A percentile compares a stretch with the other conserved stretches of the same genome.
Evolutionary conservation across 1,284 basidiomycete species (phyloP).

Genomic region (Schizophyllum amplum): DNA sequence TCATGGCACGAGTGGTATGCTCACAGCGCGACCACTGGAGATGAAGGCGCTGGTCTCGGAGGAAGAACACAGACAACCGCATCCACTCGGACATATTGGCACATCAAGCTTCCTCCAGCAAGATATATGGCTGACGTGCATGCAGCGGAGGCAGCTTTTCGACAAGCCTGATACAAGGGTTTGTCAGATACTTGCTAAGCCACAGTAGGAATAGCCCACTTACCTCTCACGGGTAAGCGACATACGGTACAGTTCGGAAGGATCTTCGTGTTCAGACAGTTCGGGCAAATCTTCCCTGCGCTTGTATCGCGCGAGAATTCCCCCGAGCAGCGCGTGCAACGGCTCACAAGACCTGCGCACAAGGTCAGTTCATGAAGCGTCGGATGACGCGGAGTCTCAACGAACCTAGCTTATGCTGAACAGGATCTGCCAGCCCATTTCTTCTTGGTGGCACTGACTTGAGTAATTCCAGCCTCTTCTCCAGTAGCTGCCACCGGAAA

Average conservation of each 20-base stretch:
- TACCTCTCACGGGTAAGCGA: slow-evolving; percentile 72
- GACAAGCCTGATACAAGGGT: slow-evolving; percentile 48
- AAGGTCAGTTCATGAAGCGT: neutral
- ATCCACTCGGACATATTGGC: slow-evolving; percentile 52
- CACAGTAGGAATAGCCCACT: slow-evolving; percentile 9
- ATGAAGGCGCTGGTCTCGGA: neutral
- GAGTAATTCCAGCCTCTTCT: slow-evolving; percentile 62
- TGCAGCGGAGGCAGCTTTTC: slow-evolving; percentile 55
- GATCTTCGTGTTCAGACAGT: slow-evolving; percentile 21
- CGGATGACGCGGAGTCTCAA: neutral
- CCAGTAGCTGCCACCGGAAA: slow-evolving; percentile 59
- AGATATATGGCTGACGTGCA: slow-evolving; percentile 58
- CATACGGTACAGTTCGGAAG: slow-evolving; percentile 64
- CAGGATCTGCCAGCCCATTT: slow-evolving; percentile 15
- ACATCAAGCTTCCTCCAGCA: slow-evolving; percentile 49
- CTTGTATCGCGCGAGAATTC: slow-evolving; percentile 24
- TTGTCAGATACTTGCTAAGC: neutral
- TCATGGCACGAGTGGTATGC: neutral
- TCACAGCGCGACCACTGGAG: neutral
- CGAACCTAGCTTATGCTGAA: slow-evolving; percentile 30
- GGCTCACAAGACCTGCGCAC: slow-evolving; percentile 28
- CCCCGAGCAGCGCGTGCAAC: slow-evolving; percentile 28
- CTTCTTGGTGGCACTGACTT: slow-evolving; percentile 34
- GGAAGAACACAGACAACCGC: slow-evolving; percentile 45
- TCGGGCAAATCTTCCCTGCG: slow-evolving; percentile 30